phyloP scores from a whole-genome alignment of 116 monocot genomes.

The Phalaenopsis hybrid region DNA sequence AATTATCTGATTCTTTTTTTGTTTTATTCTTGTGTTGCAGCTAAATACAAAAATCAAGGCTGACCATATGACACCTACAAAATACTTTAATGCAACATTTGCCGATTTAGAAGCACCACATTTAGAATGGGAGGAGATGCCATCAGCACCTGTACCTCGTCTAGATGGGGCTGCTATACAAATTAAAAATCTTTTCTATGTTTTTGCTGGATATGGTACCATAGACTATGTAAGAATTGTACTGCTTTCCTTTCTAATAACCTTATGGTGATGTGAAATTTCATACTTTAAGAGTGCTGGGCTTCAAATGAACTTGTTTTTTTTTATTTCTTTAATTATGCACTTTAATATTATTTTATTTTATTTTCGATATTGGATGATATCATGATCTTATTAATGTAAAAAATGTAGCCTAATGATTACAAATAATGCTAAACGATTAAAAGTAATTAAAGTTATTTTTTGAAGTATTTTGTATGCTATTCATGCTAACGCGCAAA shows the following conservation, averaged over 20 bases:
- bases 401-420: background rate
- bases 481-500: background rate
- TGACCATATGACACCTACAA: conserved; percentile 4
- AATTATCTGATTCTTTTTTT: background rate
- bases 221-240: conserved; percentile 62
- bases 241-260: background rate
- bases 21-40: conserved; percentile 12
- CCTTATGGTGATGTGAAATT: background rate
- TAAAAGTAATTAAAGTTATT: background rate
- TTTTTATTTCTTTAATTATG: background rate
- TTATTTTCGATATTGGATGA: background rate
- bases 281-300: background rate
- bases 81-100: conserved; percentile 59
- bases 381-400: background rate
- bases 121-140: conserved; percentile 87
- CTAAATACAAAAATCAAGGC: conserved; percentile 9
- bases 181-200: conserved; percentile 72
- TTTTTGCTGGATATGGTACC: conserved; percentile 87
- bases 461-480: background rate
- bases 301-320: background rate
- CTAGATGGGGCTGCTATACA: conserved; percentile 87
- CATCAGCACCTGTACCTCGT: conserved; percentile 71
- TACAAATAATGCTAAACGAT: background rate
- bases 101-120: conserved; percentile 71
- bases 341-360: background rate